Evolutionary conservation across 805 yeast genomes (phyloP), one percentile per base, ranked within the genome.

Genomic region (Candida glaebosa): DNA sequence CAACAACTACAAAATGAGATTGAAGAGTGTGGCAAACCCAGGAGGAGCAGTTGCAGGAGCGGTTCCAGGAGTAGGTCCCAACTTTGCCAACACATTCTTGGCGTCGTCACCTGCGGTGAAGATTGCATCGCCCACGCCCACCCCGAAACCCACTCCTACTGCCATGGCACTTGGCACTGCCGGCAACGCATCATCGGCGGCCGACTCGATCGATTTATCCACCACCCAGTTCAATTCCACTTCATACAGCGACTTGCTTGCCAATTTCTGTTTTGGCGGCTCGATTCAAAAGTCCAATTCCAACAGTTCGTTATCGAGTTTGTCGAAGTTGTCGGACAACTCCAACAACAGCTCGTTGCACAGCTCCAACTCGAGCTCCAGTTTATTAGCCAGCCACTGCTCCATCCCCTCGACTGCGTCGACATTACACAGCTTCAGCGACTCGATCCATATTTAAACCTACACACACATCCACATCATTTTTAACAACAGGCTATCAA

Each of bases 181-280:
- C n/a, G n/a, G n/a, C n/a, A n/a, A n/a, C n/a, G n/a, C n/a, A n/a
- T n/a, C n/a, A n/a, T n/a, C n/a, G n/a, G 16, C 31, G 5, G 15
- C 34, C 19, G 20, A 9, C 22, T n/a, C 31, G 4, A 35, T 35
- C 31, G 38, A 35, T 24, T 35, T 35, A 24, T 15, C 38, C 5
- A 35, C 19, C 15, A 35, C 38, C 5, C 30, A 35, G 16, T 35
- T 35, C 18, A 35, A 35, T 35, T 35, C 38, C 12, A 15, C 38
- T 5, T 22, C 32, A n/a, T 66, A 66, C 43, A 52, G 67, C 2
- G 67, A 63, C 45, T 54, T 66, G 43, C 50, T 66, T 40, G 61
- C 59, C 40, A 60, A 56, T 24, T 66, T 62, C 41, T 66, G 72
- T 46, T 66, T 66, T 50, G 60, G 64, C 22, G 24, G 33, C 24